phyloP scores from a whole-genome alignment of 2,329 filamentous ascomycete species.

The Chaetomiaceae sp. region DNA sequence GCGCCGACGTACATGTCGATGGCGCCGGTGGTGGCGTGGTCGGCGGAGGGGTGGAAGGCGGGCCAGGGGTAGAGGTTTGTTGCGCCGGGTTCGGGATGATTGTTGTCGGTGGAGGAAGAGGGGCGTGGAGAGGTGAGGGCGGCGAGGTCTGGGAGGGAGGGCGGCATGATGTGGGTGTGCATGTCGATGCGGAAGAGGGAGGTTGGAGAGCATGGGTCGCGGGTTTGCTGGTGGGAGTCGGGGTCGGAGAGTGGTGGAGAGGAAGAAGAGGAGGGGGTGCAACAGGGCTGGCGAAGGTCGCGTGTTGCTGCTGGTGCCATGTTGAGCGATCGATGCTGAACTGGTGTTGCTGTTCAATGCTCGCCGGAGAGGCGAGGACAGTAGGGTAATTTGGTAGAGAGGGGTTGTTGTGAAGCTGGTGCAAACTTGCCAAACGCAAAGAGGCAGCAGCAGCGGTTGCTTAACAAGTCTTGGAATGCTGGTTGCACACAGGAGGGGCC shows the following conservation, averaged over 20 bases:
- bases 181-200: constrained; percentile 32
- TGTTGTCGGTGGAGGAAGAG: background rate
- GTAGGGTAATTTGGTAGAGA: no score
- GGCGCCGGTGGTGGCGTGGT: constrained; percentile 11
- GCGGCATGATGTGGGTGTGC: constrained; percentile 34
- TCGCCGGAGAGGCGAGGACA: no score
- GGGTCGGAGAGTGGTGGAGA: background rate
- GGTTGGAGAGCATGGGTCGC: constrained; percentile 5
- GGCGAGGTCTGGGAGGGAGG: constrained; percentile 34
- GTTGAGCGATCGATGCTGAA: background rate
- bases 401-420: no score
- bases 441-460: no score
- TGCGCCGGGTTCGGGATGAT: no score
- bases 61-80: constrained; percentile 33
- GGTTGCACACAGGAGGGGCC: no score
- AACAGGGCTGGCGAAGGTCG: constrained; percentile 6
- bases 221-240: background rate
- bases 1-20: constrained; percentile 32
- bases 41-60: constrained; percentile 22
- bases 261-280: background rate
- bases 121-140: constrained; percentile 41
- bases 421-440: no score
- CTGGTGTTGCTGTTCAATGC: no score
- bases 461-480: no score
- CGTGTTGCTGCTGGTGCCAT: constrained; percentile 13